Conservation (phyloP, 306 rosid genomes). For the Neltuma alba region DNA sequence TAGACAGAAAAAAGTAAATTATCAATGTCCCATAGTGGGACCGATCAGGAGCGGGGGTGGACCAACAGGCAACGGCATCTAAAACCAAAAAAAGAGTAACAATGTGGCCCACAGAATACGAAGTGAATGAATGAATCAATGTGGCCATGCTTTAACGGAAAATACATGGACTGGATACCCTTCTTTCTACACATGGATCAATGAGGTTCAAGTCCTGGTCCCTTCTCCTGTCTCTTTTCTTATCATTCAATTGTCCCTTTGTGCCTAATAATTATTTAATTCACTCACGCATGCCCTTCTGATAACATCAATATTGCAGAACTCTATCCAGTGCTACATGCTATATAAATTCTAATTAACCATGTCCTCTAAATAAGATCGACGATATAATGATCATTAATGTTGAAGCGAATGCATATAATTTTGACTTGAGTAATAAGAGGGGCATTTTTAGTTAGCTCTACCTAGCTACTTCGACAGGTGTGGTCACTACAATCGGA, state of each 20-base stretch:
- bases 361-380: background rate
- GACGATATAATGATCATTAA: background rate
- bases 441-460: background rate
- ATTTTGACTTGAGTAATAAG: background rate
- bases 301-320: background rate
- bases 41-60: background rate
- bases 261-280: background rate
- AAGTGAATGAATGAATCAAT: background rate
- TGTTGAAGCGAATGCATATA: background rate
- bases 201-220: background rate
- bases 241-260: background rate
- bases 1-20: too few species aligned
- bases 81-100: background rate
- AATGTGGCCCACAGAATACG: background rate
- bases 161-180: background rate
- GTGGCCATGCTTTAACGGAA: background rate
- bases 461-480: background rate
- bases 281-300: background rate
- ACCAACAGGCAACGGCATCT: background rate
- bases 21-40: too few species aligned
- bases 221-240: background rate
- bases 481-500: constrained; percentile 62
- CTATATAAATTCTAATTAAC: background rate
- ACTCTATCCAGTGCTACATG: background rate
- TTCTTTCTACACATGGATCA: background rate